phyloP scores from a whole-genome alignment of 148 eudicot species.

The Hydrangea macrophylla region DNA sequence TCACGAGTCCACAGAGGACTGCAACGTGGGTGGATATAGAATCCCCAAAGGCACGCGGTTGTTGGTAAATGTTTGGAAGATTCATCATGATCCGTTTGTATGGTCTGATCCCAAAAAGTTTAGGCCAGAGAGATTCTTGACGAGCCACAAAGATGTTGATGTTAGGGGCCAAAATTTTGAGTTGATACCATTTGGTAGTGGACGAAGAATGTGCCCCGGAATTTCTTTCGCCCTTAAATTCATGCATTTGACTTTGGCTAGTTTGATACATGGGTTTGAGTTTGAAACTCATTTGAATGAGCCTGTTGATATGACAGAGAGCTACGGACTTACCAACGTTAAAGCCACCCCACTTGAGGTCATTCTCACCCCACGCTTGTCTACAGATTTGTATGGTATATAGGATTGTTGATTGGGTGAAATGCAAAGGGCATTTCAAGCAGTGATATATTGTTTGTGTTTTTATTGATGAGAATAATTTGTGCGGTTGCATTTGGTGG shows the following conservation, averaged over 20 bases:
- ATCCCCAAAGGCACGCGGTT: slow-evolving; percentile 12
- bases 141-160: slow-evolving; percentile 20
- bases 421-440: not conserved
- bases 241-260: slow-evolving; percentile 6
- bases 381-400: not conserved
- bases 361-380: slow-evolving; percentile 6
- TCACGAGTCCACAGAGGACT: not conserved
- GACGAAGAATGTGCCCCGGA: slow-evolving; percentile 23
- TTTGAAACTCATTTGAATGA: not conserved
- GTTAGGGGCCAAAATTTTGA: slow-evolving; percentile 14
- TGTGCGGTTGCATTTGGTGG: too few relatives aligned
- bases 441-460: too few relatives aligned
- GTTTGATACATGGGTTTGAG: slow-evolving; percentile 17
- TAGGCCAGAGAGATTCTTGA: slow-evolving; percentile 20
- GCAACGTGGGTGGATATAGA: not conserved
- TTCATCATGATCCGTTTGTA: slow-evolving; percentile 5
- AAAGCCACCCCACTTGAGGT: slow-evolving; percentile 22
- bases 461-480: too few relatives aligned
- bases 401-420: not conserved
- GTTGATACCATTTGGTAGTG: slow-evolving; percentile 24
- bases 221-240: slow-evolving; percentile 11
- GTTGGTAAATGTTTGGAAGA: slow-evolving; percentile 7
- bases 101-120: slow-evolving; percentile 11
- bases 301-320: slow-evolving; percentile 16
- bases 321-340: slow-evolving; percentile 10